Percentiles rank a stretch among this genome's conserved stretches.
These are phyloP conservation scores for Ophiocytium majus DNA, from an alignment of 352 stramenopile genomes.

Conservation along the genomic window DNA sequence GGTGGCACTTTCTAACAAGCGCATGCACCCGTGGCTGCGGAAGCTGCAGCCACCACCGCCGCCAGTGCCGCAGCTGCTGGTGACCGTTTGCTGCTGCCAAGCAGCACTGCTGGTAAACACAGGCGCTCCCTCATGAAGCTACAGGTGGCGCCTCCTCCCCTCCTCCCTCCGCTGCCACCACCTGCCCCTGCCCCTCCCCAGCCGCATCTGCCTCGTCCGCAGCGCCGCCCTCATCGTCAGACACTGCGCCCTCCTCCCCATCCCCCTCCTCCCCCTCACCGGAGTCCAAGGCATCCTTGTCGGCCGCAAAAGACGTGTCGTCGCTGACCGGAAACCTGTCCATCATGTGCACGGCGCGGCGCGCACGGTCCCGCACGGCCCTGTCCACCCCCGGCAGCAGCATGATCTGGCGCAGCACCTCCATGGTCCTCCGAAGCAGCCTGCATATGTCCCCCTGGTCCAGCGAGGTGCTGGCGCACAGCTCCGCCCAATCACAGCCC, in stretches of 20 bases:
- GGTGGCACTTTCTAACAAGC: too few species aligned
- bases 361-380: slow-evolving; percentile 18
- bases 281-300: not conserved
- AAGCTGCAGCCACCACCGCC: too few species aligned
- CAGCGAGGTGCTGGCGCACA: slow-evolving; percentile 47
- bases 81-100: too few species aligned
- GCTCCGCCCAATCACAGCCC: slow-evolving; percentile 52
- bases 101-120: too few species aligned
- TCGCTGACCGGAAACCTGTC: slow-evolving; percentile 56
- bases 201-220: not conserved
- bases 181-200: not conserved
- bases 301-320: slow-evolving; percentile 30
- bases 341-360: slow-evolving; percentile 17
- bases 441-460: slow-evolving; percentile 56
- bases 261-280: not conserved
- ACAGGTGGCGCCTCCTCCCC: too few species aligned
- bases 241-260: not conserved
- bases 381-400: slow-evolving; percentile 29
- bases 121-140: too few species aligned
- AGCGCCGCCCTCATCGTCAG: not conserved
- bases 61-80: too few species aligned
- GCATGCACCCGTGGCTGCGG: too few species aligned
- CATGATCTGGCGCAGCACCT: slow-evolving; percentile 54
- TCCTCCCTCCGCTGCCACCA: too few species aligned
- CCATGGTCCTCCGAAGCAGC: slow-evolving; percentile 48